phyloP scores from a whole-genome alignment of 2,329 filamentous ascomycete genomes.

The Trichophyton schoenleinii region DNA sequence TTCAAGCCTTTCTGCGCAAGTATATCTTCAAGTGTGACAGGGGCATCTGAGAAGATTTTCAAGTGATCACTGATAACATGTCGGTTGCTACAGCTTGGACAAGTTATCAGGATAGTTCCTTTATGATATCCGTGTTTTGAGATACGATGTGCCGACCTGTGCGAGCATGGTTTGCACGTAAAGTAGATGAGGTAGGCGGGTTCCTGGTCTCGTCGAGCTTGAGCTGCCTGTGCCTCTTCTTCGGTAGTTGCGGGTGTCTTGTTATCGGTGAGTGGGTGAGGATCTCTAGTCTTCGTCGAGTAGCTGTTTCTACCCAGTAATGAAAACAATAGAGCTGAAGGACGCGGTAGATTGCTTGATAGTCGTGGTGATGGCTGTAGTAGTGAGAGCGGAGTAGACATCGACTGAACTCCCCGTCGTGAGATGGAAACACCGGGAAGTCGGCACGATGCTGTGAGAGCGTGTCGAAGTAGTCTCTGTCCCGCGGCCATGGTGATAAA shows the following conservation, averaged over 20 bases:
- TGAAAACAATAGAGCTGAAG: slow-evolving; percentile 8
- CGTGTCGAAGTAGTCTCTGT: slow-evolving; percentile 7
- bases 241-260: slow-evolving; percentile 20
- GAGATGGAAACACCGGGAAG: neutral
- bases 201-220: slow-evolving; percentile 30
- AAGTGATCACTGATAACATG: slow-evolving; percentile 91
- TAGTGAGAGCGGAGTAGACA: neutral
- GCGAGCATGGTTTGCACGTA: slow-evolving; percentile 75
- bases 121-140: slow-evolving; percentile 92
- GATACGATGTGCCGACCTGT: slow-evolving; percentile 69
- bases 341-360: neutral
- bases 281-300: slow-evolving; percentile 16
- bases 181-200: slow-evolving; percentile 81
- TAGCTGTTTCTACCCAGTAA: slow-evolving; percentile 17
- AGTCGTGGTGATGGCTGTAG: neutral
- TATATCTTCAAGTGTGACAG: slow-evolving; percentile 33
- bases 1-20: slow-evolving; percentile 46
- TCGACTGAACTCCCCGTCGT: neutral
- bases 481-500: slow-evolving; percentile 8
- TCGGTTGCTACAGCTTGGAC: slow-evolving; percentile 70
- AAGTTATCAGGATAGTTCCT: slow-evolving; percentile 79
- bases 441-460: slow-evolving; percentile 1
- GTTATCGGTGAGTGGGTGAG: slow-evolving; percentile 25
- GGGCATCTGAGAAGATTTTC: slow-evolving; percentile 41
- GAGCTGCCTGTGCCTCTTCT: slow-evolving; percentile 14